phyloP scores from a whole-genome alignment of 345 rosid species.

The Hibiscus mutabilis region DNA sequence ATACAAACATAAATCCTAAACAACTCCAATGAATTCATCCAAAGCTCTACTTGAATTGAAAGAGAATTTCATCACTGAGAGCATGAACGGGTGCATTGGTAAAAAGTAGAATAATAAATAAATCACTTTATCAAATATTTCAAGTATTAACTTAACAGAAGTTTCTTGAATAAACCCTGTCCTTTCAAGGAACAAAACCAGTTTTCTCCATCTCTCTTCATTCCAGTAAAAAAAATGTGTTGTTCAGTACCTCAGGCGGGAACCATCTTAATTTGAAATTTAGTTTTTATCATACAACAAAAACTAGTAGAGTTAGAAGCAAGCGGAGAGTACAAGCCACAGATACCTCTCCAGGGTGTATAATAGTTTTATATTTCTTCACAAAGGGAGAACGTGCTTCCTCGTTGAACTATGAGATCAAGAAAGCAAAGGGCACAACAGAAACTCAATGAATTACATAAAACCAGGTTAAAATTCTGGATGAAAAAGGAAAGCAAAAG shows the following conservation, averaged over 20 bases:
- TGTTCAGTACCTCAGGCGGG: neutral
- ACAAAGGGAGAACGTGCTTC: slow-evolving; percentile 67
- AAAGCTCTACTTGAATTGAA: neutral
- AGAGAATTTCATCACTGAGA: neutral
- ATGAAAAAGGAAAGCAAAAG: neutral
- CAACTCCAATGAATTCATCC: neutral
- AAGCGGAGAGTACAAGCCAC: neutral
- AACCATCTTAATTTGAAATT: neutral
- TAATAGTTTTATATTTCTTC: slow-evolving; percentile 53
- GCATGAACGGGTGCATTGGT: neutral
- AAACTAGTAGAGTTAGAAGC: neutral
- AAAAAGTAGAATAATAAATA: neutral
- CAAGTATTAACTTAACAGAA: neutral
- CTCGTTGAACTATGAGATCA: slow-evolving; percentile 46
- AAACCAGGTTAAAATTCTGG: neutral
- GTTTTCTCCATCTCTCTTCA: neutral
- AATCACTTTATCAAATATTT: neutral
- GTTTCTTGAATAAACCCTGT: neutral
- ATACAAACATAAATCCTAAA: neutral
- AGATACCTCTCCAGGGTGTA: slow-evolving; percentile 70
- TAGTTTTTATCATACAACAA: neutral
- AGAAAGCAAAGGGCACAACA: slow-evolving; percentile 11
- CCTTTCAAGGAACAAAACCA: neutral
- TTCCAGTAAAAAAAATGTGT: neutral
- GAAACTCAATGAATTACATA: neutral